Base-by-base conservation (phyloP, 345 rosid genomes). In the Pistacia integerrima region DNA sequence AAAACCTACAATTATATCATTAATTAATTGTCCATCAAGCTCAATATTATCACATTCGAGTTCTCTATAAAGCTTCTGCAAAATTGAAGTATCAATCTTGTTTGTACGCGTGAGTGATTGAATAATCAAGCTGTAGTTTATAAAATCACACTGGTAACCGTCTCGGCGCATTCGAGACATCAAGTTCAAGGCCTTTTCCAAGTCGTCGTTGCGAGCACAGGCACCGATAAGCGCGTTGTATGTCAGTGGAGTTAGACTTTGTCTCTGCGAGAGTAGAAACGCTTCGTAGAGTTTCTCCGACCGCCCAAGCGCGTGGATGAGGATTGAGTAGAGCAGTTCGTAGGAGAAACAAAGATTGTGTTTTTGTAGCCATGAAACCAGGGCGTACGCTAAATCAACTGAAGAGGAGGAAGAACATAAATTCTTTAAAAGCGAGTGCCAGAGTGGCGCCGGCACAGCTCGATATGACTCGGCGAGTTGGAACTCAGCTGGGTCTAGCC, bases 231-330 rank as follows among this genome's bases (percentile, higher is more conserved):
- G 70, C 56, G 99, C 99, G 78, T 96, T 96, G 86, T 93, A 96
- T 0, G 99, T 96, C 52, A 96, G 78, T 17, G 99, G 99, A 14
- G 93, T 92, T 20, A 93, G 85, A 2, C 85, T 77, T 56, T 91
- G 98, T 70, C 73, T 84, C 81, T 90, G 94, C 1, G 99, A 93
- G 18, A 96, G 91, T 75, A 92, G 85, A 71, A 93, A 96, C 6
- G 98, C 99, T 69, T 96, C 98, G 84, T 96, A 92, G 2, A 96
- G 89, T 88, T 93, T 92, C 90, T 96, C 99, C 14, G 97, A 92
- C 35, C 91, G 90, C 46, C 99, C 98, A n/a, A 93, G 93, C 18
- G 95, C 93, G 83, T 96, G 96, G 69, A 96, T 93, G 11, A 93
- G 89, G 69, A 96, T 96, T 0, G 97, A 93, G 79, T 92, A 93